Percentiles rank a stretch among this genome's conserved stretches.
phyloP scores from a whole-genome alignment of 1,284 basidiomycete genomes.

The Ustanciosporium gigantosporum region DNA sequence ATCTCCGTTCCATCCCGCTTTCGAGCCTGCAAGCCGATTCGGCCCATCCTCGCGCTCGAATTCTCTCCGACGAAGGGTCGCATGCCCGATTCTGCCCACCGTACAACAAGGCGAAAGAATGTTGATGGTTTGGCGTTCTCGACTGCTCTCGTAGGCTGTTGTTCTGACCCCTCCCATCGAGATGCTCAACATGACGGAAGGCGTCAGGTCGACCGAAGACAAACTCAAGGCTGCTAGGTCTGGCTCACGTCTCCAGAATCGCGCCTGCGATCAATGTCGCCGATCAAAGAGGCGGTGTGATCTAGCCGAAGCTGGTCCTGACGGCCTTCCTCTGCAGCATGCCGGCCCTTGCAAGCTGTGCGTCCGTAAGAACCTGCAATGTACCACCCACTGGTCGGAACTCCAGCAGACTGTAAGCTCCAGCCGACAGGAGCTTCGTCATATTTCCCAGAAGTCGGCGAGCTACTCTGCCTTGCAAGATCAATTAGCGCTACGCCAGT shows the following conservation, averaged over 20 bases:
- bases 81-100: too few species aligned
- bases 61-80: too few species aligned
- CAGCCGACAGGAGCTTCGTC: slow-evolving; percentile 31
- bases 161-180: too few species aligned
- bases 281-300: slow-evolving; percentile 35
- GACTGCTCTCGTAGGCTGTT: too few species aligned
- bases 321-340: slow-evolving; percentile 27
- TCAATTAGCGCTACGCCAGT: slow-evolving; percentile 25
- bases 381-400: slow-evolving; percentile 32
- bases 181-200: too few species aligned
- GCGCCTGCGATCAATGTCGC: slow-evolving; percentile 37
- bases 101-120: too few species aligned
- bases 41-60: too few species aligned
- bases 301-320: slow-evolving; percentile 25
- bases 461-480: slow-evolving; percentile 32
- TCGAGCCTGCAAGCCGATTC: too few species aligned
- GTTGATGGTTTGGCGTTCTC: too few species aligned
- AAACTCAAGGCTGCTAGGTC: slow-evolving; percentile 26
- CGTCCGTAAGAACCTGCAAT: slow-evolving; percentile 33
- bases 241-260: slow-evolving; percentile 36
- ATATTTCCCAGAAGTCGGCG: slow-evolving; percentile 26
- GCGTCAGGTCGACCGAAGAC: too few species aligned
- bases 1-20: too few species aligned
- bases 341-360: slow-evolving; percentile 31
- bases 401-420: slow-evolving; percentile 35